A percentile compares a stretch with the other conserved stretches of the same genome.
These are phyloP conservation scores for Russula dissimulans DNA, from an alignment of 768 basidiomycete genomes.

Conservation along the genomic window DNA sequence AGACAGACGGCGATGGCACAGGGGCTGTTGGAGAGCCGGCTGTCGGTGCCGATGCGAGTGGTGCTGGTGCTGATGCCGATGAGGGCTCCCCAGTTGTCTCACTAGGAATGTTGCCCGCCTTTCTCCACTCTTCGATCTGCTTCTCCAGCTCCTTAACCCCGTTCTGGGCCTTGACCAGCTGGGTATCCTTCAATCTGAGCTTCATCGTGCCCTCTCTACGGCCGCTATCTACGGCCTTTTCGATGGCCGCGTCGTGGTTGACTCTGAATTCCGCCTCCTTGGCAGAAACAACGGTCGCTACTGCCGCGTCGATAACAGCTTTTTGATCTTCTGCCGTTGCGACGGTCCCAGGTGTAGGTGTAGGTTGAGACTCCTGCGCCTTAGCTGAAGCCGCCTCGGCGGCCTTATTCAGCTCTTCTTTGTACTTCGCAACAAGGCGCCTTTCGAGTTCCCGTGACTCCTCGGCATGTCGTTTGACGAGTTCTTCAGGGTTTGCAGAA, in stretches of 20 bases:
- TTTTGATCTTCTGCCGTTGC: conserved; percentile 27
- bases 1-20: too few relatives aligned
- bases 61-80: too few relatives aligned
- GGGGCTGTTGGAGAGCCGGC: too few relatives aligned
- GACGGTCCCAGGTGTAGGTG: conserved; percentile 18
- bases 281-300: conserved; percentile 40
- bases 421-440: conserved; percentile 43
- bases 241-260: conserved; percentile 47
- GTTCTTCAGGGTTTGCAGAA: conserved; percentile 29
- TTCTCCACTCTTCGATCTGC: too few relatives aligned
- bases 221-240: conserved; percentile 58
- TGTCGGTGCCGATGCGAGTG: too few relatives aligned
- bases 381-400: conserved; percentile 33
- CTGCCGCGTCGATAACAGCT: conserved; percentile 41
- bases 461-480: conserved; percentile 45
- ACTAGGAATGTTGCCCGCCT: too few relatives aligned
- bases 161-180: too few relatives aligned
- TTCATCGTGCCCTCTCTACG: conserved; percentile 54
- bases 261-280: conserved; percentile 40
- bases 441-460: conserved; percentile 50
- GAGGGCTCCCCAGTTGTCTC: too few relatives aligned
- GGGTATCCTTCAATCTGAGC: too few relatives aligned
- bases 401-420: conserved; percentile 44
- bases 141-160: too few relatives aligned
- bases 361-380: conserved; percentile 19